Conservation (phyloP, 176 grass and related monocot genomes). For the Oryza rufipogon region DNA sequence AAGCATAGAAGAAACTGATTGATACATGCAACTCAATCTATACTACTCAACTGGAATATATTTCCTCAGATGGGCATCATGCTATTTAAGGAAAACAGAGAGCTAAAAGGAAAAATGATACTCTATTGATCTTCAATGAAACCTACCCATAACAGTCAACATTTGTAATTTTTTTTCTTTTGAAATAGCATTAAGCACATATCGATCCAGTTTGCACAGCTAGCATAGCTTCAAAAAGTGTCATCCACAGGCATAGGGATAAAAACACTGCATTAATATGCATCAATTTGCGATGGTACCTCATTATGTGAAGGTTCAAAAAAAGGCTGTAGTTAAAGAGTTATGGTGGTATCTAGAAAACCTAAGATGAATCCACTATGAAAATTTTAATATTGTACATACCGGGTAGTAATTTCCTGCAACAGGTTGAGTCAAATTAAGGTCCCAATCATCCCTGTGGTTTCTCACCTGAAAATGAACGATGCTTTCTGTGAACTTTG, state of each 20-base stretch:
- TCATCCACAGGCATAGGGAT: not conserved
- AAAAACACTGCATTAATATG: not conserved
- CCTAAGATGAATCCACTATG: not conserved
- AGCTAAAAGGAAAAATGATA: not conserved
- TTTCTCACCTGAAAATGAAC: conserved; percentile 67
- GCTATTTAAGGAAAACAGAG: not conserved
- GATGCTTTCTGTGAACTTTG: conserved; percentile 33
- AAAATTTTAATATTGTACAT: conserved; percentile 35
- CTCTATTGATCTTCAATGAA: not conserved
- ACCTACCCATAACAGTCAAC: not conserved
- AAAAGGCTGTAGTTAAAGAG: too few relatives aligned
- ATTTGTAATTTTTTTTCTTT: not conserved
- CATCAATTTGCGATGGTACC: not conserved
- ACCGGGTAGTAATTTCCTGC: conserved; percentile 97
- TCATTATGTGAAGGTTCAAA: not conserved
- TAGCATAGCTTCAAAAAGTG: not conserved
- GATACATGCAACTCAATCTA: not conserved
- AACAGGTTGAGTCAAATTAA: conserved; percentile 79
- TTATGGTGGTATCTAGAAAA: not conserved
- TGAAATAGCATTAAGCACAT: not conserved
- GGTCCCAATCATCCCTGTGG: conserved; percentile 87
- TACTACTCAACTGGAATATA: not conserved
- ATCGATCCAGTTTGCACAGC: not conserved
- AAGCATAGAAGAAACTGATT: conserved; percentile 9
- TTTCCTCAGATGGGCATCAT: not conserved